Percentiles rank a stretch among this genome's conserved stretches.
phyloP scores from a whole-genome alignment of 1,284 basidiomycete genomes.

The Ustilago xerochloae region DNA sequence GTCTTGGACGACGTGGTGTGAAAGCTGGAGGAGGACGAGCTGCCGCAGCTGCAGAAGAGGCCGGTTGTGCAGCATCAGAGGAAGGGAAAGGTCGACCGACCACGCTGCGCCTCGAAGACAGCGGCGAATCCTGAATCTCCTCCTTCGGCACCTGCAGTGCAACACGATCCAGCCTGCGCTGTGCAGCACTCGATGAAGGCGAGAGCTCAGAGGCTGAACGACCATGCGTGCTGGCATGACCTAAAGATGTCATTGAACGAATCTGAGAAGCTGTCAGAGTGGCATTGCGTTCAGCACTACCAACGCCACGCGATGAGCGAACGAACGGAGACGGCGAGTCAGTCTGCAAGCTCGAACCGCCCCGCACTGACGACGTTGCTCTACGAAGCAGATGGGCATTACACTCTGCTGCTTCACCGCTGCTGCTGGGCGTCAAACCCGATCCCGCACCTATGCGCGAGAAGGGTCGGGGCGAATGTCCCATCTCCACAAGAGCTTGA shows the following conservation, averaged over 20 bases:
- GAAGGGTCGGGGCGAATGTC: slow-evolving; percentile 35
- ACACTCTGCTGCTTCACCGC: slow-evolving; percentile 15
- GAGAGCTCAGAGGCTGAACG: slow-evolving; percentile 47
- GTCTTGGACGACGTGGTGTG: slow-evolving; percentile 41
- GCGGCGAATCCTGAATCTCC: slow-evolving; percentile 17
- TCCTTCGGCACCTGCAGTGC: slow-evolving; percentile 1
- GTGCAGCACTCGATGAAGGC: slow-evolving; percentile 28
- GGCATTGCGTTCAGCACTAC: slow-evolving; percentile 20
- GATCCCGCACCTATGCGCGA: slow-evolving; percentile 25
- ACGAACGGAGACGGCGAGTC: slow-evolving; percentile 20
- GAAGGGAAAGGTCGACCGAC: slow-evolving; percentile 20
- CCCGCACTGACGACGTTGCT: slow-evolving; percentile 21
- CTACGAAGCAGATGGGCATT: slow-evolving; percentile 21
- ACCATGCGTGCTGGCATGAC: slow-evolving; percentile 25
- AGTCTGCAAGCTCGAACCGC: slow-evolving; percentile 15
- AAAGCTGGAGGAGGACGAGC: slow-evolving; percentile 20
- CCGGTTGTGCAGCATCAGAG: not conserved
- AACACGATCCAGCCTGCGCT: slow-evolving; percentile 22
- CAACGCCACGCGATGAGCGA: slow-evolving; percentile 8
- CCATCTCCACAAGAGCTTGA: slow-evolving; percentile 37
- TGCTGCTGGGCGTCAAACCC: slow-evolving; percentile 2
- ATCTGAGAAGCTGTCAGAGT: slow-evolving; percentile 42
- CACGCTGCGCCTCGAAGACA: slow-evolving; percentile 17
- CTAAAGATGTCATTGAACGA: slow-evolving; percentile 44
- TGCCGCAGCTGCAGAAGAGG: not conserved